Evolutionary conservation across 805 yeast species (phyloP), one percentile per base, ranked within the genome.

Genomic region (Sporopachydermia quercuum): DNA sequence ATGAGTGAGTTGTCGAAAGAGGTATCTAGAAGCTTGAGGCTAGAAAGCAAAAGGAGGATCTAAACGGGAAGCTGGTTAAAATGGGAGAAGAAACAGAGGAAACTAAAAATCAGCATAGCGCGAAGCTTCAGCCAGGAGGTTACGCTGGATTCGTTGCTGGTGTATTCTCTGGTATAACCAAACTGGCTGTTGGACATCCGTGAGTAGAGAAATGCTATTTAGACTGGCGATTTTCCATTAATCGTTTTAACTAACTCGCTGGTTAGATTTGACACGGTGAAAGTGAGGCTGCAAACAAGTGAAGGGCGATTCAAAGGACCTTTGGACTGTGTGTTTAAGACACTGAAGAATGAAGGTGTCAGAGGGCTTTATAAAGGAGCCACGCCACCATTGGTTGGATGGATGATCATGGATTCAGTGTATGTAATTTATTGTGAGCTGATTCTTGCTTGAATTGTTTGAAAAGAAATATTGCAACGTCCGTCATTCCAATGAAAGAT

Each of bases 361-460:
- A 58, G 67, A 27, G 96, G 94, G 1, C 71, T 86, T 40, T 86
- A 84, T 54, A 75, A 85, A 48, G 96, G 96, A 0, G 84, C 86
- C 47, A 83, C 94, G 0, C 96, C 96, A 3, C 96, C 96, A 1
- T 65, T 86, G 47, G 74, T 83, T 15, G 96, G 96, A 1, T 86
- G 96, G 96, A 84, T 86, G 48, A 58, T 81, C 45, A 86, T 86
- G 95, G 96, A 86, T 54, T 76, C 87, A 3, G 84, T 84, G 38
- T 52, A 39, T 33, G 53, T 34, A 13, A 11, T 33, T 18, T n/a
- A 14, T 16, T 36, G 18, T 14, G n/a, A 11, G 5, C 38, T 11
- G 8, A 8, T 13, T 6, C 16, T 36, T 36, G 18, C 27, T 11
- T 11, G 18, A 16, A 8, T 11, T 11, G 18, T 34, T 8, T 34